phyloP scores from a whole-genome alignment of 208 protist species.

The Leishmania aethiopica region DNA sequence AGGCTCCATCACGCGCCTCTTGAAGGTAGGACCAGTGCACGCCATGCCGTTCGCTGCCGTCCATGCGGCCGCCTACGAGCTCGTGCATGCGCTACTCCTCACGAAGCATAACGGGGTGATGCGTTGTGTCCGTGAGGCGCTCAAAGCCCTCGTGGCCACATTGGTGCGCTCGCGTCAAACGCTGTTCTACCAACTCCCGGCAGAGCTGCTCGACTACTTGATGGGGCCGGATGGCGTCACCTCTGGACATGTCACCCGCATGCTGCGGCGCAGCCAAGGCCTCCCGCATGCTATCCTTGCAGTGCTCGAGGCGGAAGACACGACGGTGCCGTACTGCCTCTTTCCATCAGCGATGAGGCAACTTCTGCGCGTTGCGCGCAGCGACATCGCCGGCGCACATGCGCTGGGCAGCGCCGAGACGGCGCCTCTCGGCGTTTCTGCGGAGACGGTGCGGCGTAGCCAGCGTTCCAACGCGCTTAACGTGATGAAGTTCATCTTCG shows the following conservation, averaged over 20 bases:
- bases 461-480: constrained; percentile 92
- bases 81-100: constrained; percentile 73
- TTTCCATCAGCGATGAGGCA: constrained; percentile 71
- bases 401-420: neutral
- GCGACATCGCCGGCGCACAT: neutral
- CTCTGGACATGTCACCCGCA: constrained; percentile 68
- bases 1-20: constrained; percentile 39
- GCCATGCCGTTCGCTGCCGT: constrained; percentile 45
- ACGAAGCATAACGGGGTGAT: constrained; percentile 94
- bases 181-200: constrained; percentile 58
- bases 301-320: constrained; percentile 85
- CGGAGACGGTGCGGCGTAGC: constrained; percentile 43
- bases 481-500: constrained; percentile 93
- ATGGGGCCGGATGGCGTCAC: constrained; percentile 79
- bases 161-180: constrained; percentile 68
- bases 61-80: constrained; percentile 47
- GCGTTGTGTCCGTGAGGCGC: constrained; percentile 69
- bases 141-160: constrained; percentile 48
- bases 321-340: constrained; percentile 57
- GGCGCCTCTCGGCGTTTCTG: neutral
- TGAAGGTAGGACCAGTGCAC: constrained; percentile 42
- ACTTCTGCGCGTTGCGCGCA: constrained; percentile 53
- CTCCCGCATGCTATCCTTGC: constrained; percentile 84
- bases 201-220: constrained; percentile 67
- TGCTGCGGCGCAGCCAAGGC: constrained; percentile 90